phyloP scores from a whole-genome alignment of 78 protist genomes.

The Monocercomonoides exilis region DNA sequence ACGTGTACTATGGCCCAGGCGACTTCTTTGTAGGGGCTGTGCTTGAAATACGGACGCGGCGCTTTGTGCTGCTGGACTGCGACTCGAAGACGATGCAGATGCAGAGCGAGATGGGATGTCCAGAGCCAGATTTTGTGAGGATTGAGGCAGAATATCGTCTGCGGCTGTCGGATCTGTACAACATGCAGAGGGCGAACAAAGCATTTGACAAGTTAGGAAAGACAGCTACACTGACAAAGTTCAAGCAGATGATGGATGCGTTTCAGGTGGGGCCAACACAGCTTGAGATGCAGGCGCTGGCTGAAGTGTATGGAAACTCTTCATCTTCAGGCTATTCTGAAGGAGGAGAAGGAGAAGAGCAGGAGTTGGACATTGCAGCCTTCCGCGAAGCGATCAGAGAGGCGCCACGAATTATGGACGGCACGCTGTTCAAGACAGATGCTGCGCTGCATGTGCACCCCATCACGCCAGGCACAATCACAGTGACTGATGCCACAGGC shows the following conservation, averaged over 20 bases:
- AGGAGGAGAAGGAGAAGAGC: background rate
- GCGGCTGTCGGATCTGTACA: background rate
- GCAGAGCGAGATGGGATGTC: background rate
- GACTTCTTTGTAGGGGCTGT: constrained; percentile 19
- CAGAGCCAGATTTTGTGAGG: background rate
- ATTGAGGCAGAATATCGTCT: background rate
- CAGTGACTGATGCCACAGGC: too few relatives aligned
- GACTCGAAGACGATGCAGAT: background rate
- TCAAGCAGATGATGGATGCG: background rate
- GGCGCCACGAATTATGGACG: background rate
- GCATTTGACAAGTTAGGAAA: background rate
- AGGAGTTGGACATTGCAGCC: background rate
- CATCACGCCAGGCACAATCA: background rate
- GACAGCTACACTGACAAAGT: background rate
- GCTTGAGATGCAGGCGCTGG: background rate
- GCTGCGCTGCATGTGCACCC: background rate
- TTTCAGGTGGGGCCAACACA: background rate
- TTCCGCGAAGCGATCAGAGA: background rate
- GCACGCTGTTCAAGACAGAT: background rate
- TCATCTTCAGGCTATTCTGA: too few relatives aligned
- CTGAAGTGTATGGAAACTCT: background rate
- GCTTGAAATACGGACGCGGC: background rate
- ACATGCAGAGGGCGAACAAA: background rate
- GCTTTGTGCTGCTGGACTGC: constrained; percentile 1
- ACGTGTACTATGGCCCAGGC: background rate